These are phyloP conservation scores for Gynostemma pentaphyllum DNA, from an alignment of 306 rosid genomes.

Conservation along the genomic window DNA sequence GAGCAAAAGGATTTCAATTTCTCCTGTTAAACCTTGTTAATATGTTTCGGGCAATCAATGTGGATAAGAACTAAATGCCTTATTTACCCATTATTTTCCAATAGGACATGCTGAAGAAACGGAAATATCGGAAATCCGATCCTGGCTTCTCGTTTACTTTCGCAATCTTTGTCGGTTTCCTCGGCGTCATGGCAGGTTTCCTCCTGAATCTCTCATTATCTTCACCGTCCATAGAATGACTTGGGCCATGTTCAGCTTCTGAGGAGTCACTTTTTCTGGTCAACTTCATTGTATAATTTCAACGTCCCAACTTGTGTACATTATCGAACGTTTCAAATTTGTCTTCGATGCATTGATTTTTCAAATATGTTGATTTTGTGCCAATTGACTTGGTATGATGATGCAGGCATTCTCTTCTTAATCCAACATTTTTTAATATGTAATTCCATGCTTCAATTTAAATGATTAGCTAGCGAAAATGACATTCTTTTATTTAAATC, in stretches of 20 bases:
- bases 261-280: neutral
- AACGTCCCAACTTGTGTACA: slow-evolving; percentile 7
- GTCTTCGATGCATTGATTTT: neutral
- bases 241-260: slow-evolving; percentile 8
- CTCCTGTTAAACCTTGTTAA: too few species aligned
- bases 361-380: neutral
- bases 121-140: slow-evolving; percentile 40
- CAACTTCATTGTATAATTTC: slow-evolving; percentile 13
- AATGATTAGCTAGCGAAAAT: too few species aligned
- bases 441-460: too few species aligned
- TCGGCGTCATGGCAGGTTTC: slow-evolving; percentile 73
- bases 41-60: neutral
- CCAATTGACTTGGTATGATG: neutral
- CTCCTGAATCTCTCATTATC: slow-evolving; percentile 62
- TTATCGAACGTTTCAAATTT: slow-evolving; percentile 1
- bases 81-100: neutral
- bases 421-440: too few species aligned
- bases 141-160: slow-evolving; percentile 65
- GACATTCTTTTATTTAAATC: too few species aligned
- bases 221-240: slow-evolving; percentile 45
- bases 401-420: neutral
- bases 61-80: neutral
- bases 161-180: slow-evolving; percentile 65
- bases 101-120: slow-evolving; percentile 57
- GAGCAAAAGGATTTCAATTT: too few species aligned